Evolutionary conservation across 2,329 filamentous ascomycete genomes (phyloP), one percentile per base, ranked within the genome.

Genomic region (Davidsoniella neocaledoniae): DNA sequence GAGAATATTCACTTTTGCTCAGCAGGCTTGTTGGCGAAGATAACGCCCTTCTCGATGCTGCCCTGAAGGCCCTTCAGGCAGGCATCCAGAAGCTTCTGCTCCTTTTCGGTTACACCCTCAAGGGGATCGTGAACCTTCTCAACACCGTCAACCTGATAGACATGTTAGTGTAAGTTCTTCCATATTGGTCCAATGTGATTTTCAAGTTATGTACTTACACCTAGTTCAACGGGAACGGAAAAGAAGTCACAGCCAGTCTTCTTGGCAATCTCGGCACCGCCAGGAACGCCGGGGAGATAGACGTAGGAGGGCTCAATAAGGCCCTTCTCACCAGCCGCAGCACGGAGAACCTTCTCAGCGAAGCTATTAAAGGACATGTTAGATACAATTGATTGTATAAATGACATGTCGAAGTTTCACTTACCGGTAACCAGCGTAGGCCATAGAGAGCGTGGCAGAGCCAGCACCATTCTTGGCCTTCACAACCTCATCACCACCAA

Each of bases 401-500:
- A 44, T 16, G 17, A 41, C 21, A 38, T 12, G 12, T 25, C 14
- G 12, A 53, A 33, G 16, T 4, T 17, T 29, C 52, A 61, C 73
- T 57, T 69, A 88, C 83, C 86, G 83, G 79, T 81, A 96, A 58
- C 91, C 91, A 58, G 91, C 91, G 64, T 87, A 93, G 54, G 87
- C 87, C 87, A 94, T 94, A 60, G 86, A 94, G 49, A 94, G 76
- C 53, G 87, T 94, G 57, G 87, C 87, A 54, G 86, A 93, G 56
- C 87, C 87, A 62, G 81, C 80, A 61, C 87, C 87, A 57, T 91
- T 84, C 78, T 94, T 94, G 64, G 87, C 87, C 75, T 90, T 81
- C 66, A 94, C 87, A 56, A 94, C 87, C 72, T 94, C 87, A 59
- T 98, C 91, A 73, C 91, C 91, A 65, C 91, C 91, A 59, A 95